A percentile compares a stretch with the other conserved stretches of the same genome.
Conservation (phyloP, 345 rosid species). For the Boechera retrofracta region DNA sequence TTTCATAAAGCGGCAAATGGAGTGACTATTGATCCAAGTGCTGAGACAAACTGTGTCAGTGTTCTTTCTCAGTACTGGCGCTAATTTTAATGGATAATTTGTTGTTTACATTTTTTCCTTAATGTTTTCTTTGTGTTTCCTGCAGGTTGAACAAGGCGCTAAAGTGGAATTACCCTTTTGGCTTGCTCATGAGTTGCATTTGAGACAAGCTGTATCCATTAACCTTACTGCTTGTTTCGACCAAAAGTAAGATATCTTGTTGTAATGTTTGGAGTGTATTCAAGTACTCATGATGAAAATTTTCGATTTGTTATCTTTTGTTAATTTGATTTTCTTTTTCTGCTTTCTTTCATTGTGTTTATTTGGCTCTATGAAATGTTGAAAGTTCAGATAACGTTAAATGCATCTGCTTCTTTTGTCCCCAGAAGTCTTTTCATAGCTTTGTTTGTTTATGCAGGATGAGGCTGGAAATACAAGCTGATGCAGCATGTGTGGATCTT, state of each 20-base stretch:
- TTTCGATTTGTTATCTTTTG: neutral
- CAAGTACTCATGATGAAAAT: neutral
- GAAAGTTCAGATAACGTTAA: neutral
- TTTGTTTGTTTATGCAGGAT: conserved; percentile 51
- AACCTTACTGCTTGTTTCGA: conserved; percentile 72
- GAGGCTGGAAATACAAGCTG: conserved; percentile 86
- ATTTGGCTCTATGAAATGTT: neutral
- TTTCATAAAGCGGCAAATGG: conserved; percentile 53
- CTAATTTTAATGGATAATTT: neutral
- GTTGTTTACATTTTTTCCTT: neutral
- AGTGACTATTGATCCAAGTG: conserved; percentile 75
- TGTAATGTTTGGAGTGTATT: neutral
- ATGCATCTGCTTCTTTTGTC: neutral
- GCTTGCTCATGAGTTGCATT: conserved; percentile 75
- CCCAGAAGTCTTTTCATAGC: neutral
- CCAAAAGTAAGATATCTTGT: conserved; percentile 55
- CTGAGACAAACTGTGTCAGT: conserved; percentile 68
- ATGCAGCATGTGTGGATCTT: conserved; percentile 86
- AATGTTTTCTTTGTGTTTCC: neutral
- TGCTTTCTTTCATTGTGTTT: neutral
- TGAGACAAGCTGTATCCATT: conserved; percentile 68
- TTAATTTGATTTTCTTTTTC: no score
- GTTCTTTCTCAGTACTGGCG: neutral
- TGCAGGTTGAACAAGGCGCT: conserved; percentile 77
- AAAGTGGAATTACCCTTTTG: conserved; percentile 52